These are phyloP conservation scores for Ilyonectria mors-panacis DNA, from an alignment of 2,329 filamentous ascomycete species.

Conservation along the genomic window DNA sequence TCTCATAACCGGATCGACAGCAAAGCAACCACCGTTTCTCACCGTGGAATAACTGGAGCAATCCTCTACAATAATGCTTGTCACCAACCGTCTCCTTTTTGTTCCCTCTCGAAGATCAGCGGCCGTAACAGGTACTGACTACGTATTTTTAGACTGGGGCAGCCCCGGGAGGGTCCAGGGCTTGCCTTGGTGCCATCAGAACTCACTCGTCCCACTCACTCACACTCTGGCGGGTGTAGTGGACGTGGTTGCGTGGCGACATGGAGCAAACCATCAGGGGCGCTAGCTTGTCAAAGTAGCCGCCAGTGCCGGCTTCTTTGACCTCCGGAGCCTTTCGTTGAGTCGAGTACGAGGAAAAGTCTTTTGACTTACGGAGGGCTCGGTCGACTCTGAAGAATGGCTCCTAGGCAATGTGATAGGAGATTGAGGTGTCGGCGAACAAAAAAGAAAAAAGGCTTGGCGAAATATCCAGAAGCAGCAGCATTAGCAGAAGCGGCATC, in stretches of 20 bases:
- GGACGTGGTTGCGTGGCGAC: constrained; percentile 41
- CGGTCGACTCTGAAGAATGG: constrained; percentile 11
- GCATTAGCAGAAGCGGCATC: constrained; percentile 6
- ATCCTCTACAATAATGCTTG: constrained; percentile 26
- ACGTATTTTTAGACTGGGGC: constrained; percentile 48
- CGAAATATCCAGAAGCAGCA: not conserved
- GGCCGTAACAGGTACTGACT: constrained; percentile 14
- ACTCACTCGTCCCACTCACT: constrained; percentile 35
- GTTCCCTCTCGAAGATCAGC: constrained; percentile 32
- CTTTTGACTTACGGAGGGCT: constrained; percentile 2
- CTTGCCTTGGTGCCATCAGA: constrained; percentile 37
- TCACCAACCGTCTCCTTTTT: constrained; percentile 34
- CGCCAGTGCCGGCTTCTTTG: constrained; percentile 32
- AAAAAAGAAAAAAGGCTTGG: not conserved
- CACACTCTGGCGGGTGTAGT: constrained; percentile 25
- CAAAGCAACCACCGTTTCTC: constrained; percentile 18
- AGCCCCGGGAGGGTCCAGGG: constrained; percentile 29
- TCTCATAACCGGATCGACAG: constrained; percentile 20
- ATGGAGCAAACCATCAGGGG: constrained; percentile 31
- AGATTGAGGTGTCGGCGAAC: not conserved
- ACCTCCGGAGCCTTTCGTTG: constrained; percentile 14
- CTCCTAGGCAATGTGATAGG: not conserved
- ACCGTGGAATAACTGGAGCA: constrained; percentile 28
- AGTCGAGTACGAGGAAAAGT: constrained; percentile 17
- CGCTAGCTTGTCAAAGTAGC: constrained; percentile 35